Percentiles rank a stretch among this genome's conserved stretches.
Conservation (phyloP, 1,139 yeast genomes). For the Kurtzmaniella quercitrusa region DNA sequence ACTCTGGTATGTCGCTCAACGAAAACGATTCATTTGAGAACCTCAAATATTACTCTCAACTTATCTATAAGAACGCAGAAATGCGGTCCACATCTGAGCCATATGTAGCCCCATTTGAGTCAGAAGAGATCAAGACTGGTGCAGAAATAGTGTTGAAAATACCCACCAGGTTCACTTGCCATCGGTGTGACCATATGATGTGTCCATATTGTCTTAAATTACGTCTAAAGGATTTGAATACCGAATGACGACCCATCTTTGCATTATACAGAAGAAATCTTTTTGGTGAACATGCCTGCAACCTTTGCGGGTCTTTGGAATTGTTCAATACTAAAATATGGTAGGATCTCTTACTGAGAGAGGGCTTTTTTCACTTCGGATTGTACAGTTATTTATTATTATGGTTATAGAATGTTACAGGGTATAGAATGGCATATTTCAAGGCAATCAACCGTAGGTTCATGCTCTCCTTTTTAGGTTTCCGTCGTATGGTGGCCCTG, state of each 20-base stretch:
- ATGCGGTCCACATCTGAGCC: background rate
- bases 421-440: background rate
- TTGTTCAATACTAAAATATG: too few species aligned
- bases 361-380: background rate
- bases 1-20: background rate
- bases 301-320: too few species aligned
- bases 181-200: conserved; percentile 50
- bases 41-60: conserved; percentile 27
- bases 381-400: background rate
- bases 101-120: background rate
- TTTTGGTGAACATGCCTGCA: too few species aligned
- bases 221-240: conserved; percentile 32
- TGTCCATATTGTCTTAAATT: conserved; percentile 50
- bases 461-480: too few species aligned
- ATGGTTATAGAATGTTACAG: background rate
- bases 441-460: background rate
- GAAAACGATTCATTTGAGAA: conserved; percentile 12
- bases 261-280: too few species aligned
- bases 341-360: too few species aligned
- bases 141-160: conserved; percentile 12
- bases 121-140: conserved; percentile 3
- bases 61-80: conserved; percentile 20
- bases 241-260: conserved; percentile 1
- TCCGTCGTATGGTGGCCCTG: too few species aligned
- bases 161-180: conserved; percentile 40